Conservation (phyloP, 1,284 basidiomycete species). For the Ganoderma meredithae region DNA sequence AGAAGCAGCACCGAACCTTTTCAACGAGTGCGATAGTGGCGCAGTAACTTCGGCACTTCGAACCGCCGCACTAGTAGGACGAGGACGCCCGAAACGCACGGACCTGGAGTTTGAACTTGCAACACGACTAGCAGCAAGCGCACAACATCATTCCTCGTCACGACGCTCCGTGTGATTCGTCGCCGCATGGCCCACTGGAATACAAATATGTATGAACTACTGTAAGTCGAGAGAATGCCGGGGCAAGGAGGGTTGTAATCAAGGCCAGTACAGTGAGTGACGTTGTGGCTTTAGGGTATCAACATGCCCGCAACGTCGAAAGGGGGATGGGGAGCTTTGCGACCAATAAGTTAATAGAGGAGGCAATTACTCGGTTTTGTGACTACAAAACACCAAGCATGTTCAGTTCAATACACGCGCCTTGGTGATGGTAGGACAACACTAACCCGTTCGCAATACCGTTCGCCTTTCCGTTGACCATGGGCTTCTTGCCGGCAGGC, state of each 20-base stretch:
- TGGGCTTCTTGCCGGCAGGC: slow-evolving; percentile 52
- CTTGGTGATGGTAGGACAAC: slow-evolving; percentile 7
- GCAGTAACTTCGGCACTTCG: no score
- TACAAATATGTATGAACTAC: slow-evolving; percentile 36
- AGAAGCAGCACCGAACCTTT: no score
- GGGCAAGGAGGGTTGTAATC: slow-evolving; percentile 22
- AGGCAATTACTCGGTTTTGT: slow-evolving; percentile 41
- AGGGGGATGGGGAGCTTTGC: slow-evolving; percentile 20
- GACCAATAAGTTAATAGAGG: slow-evolving; percentile 13
- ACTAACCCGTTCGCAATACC: slow-evolving; percentile 45
- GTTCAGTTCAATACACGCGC: slow-evolving; percentile 4
- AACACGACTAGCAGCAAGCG: neutral
- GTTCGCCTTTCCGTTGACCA: slow-evolving; percentile 46
- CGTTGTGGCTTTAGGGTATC: slow-evolving; percentile 37
- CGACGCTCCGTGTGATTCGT: slow-evolving; percentile 10
- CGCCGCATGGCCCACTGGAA: slow-evolving; percentile 27
- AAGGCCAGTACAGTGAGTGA: slow-evolving; percentile 15
- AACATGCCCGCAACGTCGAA: slow-evolving; percentile 27
- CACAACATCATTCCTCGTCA: slow-evolving; percentile 20
- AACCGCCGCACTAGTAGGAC: no score
- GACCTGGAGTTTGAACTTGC: neutral
- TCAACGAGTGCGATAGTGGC: no score
- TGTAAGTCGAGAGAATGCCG: slow-evolving; percentile 26
- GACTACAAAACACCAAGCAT: slow-evolving; percentile 26
- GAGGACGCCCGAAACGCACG: neutral